Base-by-base conservation (phyloP, 2,329 filamentous ascomycete genomes). In the Ceratocystis eucalypticola region DNA sequence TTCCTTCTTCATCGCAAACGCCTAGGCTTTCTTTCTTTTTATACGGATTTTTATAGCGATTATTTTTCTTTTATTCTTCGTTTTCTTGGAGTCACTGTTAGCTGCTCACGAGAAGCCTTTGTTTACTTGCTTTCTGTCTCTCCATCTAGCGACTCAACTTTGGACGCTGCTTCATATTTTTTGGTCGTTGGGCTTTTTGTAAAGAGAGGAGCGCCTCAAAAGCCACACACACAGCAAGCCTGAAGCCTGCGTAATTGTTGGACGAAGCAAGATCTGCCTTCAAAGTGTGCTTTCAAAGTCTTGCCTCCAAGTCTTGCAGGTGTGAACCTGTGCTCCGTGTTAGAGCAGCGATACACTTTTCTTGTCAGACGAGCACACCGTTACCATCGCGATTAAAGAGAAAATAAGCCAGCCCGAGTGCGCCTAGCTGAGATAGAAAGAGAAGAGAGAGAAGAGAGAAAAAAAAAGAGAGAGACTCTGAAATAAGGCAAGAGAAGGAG, bases 61-160 rank as follows among this genome's bases (percentile, higher is more conserved):
- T 53, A 53, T 53, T 53, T 53, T 28, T 53, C 20, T 25, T 53
- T 53, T 53, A 53, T 53, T 53, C 25, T 53, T 53, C 48, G 37
- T 53, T 53, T 22, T 15, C 22, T 53, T 25, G 22, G 20, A 28
- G 25, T 53, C 22, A 20, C 8, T 53, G 22, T n/a, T 22, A 10
- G 7, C 7, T 8, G 48, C 48, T 28, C 12, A 25, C 3, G 22
- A 28, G 22, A 53, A 28, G 8, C 22, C 48, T 41, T 5, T 41
- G 37, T 41, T 15, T 41, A 41, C 37, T 41, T 41, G 37, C 37
- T 41, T 12, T 41, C 37, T 41, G 37, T 41, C 37, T 15, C 37
- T 12, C 37, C 37, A 41, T 41, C 37, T 15, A 41, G 37, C 37
- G 37, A 41, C 37, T 41, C 37, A 15, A 15, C 37, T 5, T 41